A percentile compares a stretch with the other conserved stretches of the same genome.
Conservation (phyloP, 2,329 filamentous ascomycete genomes). For the Samsoniella hepiali region DNA sequence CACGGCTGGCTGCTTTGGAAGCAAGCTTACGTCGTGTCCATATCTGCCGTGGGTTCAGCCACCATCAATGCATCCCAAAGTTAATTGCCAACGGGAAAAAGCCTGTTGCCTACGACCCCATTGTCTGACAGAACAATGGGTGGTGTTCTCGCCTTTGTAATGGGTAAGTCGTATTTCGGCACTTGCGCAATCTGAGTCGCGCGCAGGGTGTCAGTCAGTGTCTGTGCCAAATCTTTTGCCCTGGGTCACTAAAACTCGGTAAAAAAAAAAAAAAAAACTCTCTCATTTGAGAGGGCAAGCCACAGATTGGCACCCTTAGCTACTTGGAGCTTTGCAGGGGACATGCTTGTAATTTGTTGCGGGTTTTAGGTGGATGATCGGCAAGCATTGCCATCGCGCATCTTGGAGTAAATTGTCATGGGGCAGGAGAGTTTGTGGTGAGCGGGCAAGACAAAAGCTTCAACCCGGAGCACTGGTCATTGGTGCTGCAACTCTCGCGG, state of each 20-base stretch:
- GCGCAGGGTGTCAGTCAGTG: background rate
- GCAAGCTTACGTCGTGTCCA: background rate
- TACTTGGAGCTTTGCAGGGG: background rate
- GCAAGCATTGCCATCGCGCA: conserved; percentile 11
- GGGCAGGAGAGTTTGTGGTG: background rate
- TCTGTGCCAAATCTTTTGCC: background rate
- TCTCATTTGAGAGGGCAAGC: background rate
- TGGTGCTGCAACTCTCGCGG: background rate
- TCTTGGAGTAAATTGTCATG: conserved; percentile 4
- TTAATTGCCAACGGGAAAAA: background rate
- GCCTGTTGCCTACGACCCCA: too few species aligned
- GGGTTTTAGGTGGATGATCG: conserved; percentile 12
- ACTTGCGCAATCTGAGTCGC: background rate
- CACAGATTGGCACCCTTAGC: background rate
- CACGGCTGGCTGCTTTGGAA: background rate
- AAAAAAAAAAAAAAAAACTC: background rate
- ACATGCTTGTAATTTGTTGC: background rate
- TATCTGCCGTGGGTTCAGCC: background rate
- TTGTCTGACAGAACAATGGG: background rate
- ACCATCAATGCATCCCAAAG: background rate
- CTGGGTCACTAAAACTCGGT: background rate
- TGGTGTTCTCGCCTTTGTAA: background rate
- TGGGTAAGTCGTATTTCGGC: background rate
- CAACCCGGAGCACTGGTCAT: too few species aligned
- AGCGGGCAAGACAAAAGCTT: background rate